These are phyloP conservation scores for Thymus quinquecostatus DNA, from an alignment of 257 asterid genomes.

Conservation along the genomic window DNA sequence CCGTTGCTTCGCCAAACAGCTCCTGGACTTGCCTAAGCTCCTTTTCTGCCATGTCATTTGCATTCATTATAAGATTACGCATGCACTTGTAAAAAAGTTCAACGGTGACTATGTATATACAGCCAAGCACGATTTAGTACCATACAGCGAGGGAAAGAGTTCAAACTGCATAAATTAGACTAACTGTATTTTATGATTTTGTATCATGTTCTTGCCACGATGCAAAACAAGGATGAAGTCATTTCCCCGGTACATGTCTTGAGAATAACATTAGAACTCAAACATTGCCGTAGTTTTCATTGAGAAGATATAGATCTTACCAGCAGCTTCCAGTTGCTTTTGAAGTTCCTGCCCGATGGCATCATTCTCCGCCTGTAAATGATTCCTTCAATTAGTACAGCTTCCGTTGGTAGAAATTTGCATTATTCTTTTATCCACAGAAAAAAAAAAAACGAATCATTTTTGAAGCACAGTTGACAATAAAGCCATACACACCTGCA, in stretches of 20 bases:
- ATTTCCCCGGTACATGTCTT: slow-evolving; percentile 7
- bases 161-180: not conserved
- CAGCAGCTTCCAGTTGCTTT: slow-evolving; percentile 92
- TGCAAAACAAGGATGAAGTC: not conserved
- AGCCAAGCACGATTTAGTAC: slow-evolving; percentile 17
- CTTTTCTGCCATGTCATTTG: slow-evolving; percentile 47
- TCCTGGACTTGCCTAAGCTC: slow-evolving; percentile 88
- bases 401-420: slow-evolving; percentile 15
- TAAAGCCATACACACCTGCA: slow-evolving; percentile 54
- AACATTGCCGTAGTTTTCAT: not conserved
- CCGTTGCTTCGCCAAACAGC: slow-evolving; percentile 74
- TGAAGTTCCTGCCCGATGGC: slow-evolving; percentile 87
- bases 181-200: not conserved
- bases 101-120: not conserved
- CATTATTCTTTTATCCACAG: not conserved
- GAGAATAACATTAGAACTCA: not conserved
- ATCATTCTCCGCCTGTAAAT: slow-evolving; percentile 81
- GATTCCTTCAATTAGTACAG: slow-evolving; percentile 24
- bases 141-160: not conserved
- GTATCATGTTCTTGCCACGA: not conserved
- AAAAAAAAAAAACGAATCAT: not conserved
- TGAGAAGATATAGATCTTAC: slow-evolving; percentile 37
- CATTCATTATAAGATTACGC: not conserved
- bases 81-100: not conserved
- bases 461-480: not conserved